A percentile compares a stretch with the other conserved stretches of the same genome.
phyloP scores from a whole-genome alignment of 352 stramenopile species.

The Pythium sp. region DNA sequence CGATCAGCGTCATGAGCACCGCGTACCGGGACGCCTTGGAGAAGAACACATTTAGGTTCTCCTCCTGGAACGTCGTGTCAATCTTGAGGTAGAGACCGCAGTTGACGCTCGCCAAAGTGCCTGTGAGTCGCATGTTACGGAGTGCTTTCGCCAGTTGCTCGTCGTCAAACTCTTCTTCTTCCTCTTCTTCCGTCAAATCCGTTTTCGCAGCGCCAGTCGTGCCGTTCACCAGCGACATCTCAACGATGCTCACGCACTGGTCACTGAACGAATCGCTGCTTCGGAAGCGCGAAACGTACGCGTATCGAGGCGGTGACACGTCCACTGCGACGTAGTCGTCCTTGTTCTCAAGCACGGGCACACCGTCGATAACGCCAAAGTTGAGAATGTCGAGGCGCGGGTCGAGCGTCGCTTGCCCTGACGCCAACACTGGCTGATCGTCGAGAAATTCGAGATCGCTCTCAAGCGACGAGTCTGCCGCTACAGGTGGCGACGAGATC shows the following conservation, averaged over 20 bases:
- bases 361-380: slow-evolving; percentile 58
- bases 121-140: slow-evolving; percentile 46
- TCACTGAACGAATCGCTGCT: slow-evolving; percentile 82
- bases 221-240: slow-evolving; percentile 61
- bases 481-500: slow-evolving; percentile 15
- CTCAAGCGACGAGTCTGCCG: slow-evolving; percentile 13
- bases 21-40: slow-evolving; percentile 76
- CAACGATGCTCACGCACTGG: slow-evolving; percentile 80
- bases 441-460: slow-evolving; percentile 29
- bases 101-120: slow-evolving; percentile 72
- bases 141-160: slow-evolving; percentile 38
- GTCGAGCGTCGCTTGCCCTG: slow-evolving; percentile 26
- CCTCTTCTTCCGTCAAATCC: slow-evolving; percentile 16
- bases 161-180: slow-evolving; percentile 27
- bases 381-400: slow-evolving; percentile 57
- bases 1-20: slow-evolving; percentile 84
- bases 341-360: slow-evolving; percentile 52
- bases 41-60: slow-evolving; percentile 83
- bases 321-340: slow-evolving; percentile 73
- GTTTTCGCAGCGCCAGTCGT: slow-evolving; percentile 19
- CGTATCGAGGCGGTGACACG: slow-evolving; percentile 76
- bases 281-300: slow-evolving; percentile 75
- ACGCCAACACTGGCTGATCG: slow-evolving; percentile 2
- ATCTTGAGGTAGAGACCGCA: slow-evolving; percentile 75
- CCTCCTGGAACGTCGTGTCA: slow-evolving; percentile 74